A percentile compares a stretch with the other conserved stretches of the same genome.
Evolutionary conservation across 75 land plant species (phyloP).

Genomic region (Cupressus sempervirens): DNA sequence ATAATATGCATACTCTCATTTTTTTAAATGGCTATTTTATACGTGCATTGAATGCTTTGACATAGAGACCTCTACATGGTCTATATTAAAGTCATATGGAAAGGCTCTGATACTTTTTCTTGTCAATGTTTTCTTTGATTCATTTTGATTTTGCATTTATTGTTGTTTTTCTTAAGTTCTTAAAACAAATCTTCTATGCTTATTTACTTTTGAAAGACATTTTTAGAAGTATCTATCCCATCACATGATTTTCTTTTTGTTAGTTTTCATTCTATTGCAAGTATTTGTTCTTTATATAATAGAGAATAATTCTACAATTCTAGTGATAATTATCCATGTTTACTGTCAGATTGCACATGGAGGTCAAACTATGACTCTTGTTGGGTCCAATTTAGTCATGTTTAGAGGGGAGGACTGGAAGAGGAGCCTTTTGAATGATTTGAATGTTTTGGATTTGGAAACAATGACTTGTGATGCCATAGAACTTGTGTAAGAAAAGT

Average conservation of each 20-base stretch:
- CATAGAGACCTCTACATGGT: too few species aligned
- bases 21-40: too few species aligned
- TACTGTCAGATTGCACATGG: too few species aligned
- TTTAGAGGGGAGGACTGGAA: constrained; percentile 98
- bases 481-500: constrained; percentile 72
- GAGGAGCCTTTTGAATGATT: constrained; percentile 79
- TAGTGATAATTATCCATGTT: too few species aligned
- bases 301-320: too few species aligned
- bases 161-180: neutral
- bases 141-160: neutral
- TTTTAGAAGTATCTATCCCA: neutral
- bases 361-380: too few species aligned
- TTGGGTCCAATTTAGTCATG: constrained; percentile 87
- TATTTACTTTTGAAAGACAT: constrained; percentile 3
- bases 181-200: neutral
- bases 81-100: constrained; percentile 72
- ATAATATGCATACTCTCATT: too few species aligned
- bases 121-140: neutral
- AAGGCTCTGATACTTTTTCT: constrained; percentile 62
- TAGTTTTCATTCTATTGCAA: neutral
- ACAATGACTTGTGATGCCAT: constrained; percentile 98
- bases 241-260: neutral
- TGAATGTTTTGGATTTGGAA: constrained; percentile 93
- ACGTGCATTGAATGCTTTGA: too few species aligned
- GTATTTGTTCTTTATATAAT: too few species aligned